These are phyloP conservation scores for Fusarium acutatum DNA, from an alignment of 2,329 filamentous ascomycete species.

Conservation along the genomic window DNA sequence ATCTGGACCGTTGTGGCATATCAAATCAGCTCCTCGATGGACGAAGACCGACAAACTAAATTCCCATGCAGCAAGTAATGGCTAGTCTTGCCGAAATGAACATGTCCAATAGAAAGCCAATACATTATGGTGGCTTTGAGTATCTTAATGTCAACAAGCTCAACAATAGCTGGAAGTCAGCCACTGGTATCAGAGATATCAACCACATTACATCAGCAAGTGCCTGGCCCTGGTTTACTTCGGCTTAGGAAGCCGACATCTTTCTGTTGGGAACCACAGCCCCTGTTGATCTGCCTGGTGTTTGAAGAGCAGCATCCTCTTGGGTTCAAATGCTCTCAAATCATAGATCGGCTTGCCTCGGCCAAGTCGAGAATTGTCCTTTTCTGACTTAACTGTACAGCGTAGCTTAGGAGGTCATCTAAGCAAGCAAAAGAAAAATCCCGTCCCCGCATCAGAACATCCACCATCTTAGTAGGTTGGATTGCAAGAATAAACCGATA, in stretches of 20 bases:
- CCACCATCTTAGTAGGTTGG: neutral
- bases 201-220: neutral
- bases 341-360: slow-evolving; percentile 16
- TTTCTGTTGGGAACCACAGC: slow-evolving; percentile 12
- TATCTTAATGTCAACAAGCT: neutral
- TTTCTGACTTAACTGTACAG: neutral
- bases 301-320: neutral
- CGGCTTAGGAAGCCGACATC: slow-evolving; percentile 10
- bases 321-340: neutral
- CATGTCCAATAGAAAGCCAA: neutral
- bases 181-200: slow-evolving; percentile 6
- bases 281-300: neutral
- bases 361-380: neutral
- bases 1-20: slow-evolving; percentile 11
- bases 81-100: neutral
- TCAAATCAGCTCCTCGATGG: neutral
- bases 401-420: neutral
- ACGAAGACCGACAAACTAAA: neutral
- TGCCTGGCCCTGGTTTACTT: slow-evolving; percentile 1
- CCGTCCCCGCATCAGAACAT: neutral
- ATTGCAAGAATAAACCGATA: neutral
- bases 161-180: neutral
- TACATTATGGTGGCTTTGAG: neutral
- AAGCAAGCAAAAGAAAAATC: neutral
- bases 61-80: neutral